phyloP scores from a whole-genome alignment of 2,329 filamentous ascomycete species.

The Phialemoniopsis sp. region DNA sequence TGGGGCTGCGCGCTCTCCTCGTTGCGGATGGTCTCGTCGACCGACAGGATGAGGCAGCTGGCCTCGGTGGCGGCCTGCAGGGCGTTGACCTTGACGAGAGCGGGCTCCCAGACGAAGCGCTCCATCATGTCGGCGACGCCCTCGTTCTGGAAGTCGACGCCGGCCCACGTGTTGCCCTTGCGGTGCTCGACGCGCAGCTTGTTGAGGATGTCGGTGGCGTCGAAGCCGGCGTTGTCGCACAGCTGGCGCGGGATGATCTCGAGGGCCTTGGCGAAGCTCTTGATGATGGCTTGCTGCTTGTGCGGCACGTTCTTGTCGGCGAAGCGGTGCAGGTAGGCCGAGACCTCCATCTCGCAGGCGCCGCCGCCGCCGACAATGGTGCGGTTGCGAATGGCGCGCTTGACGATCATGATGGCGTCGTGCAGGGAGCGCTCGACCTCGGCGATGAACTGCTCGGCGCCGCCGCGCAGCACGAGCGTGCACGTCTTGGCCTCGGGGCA shows the following conservation, averaged over 20 bases:
- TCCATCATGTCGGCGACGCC: slow-evolving; percentile 93
- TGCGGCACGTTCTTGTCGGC: slow-evolving; percentile 89
- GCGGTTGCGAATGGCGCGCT: slow-evolving; percentile 92
- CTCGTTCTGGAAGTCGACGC: slow-evolving; percentile 91
- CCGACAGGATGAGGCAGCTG: slow-evolving; percentile 88
- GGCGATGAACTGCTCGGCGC: slow-evolving; percentile 98
- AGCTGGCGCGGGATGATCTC: slow-evolving; percentile 96
- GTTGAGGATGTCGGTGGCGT: slow-evolving; percentile 97
- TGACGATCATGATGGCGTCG: slow-evolving; percentile 99
- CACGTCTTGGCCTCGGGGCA: slow-evolving; percentile 96
- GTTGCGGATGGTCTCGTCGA: slow-evolving; percentile 98
- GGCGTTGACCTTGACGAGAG: slow-evolving; percentile 93
- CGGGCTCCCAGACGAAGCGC: slow-evolving; percentile 95
- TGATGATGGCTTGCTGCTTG: slow-evolving; percentile 97
- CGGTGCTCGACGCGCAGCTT: slow-evolving; percentile 93
- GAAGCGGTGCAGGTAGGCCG: slow-evolving; percentile 85
- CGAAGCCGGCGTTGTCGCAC: slow-evolving; percentile 97
- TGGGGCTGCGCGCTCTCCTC: slow-evolving; percentile 87
- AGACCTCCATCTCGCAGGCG: slow-evolving; percentile 94
- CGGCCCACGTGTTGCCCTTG: slow-evolving; percentile 89
- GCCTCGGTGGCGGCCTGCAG: slow-evolving; percentile 95
- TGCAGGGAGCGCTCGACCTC: slow-evolving; percentile 97
- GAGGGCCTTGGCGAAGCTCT: slow-evolving; percentile 94
- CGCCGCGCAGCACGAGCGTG: slow-evolving; percentile 90
- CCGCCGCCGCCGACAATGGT: slow-evolving; percentile 94